Evolutionary conservation across 768 basidiomycete genomes (phyloP), one percentile per base, ranked within the genome.

Genomic region (Trametes gibbosa): DNA sequence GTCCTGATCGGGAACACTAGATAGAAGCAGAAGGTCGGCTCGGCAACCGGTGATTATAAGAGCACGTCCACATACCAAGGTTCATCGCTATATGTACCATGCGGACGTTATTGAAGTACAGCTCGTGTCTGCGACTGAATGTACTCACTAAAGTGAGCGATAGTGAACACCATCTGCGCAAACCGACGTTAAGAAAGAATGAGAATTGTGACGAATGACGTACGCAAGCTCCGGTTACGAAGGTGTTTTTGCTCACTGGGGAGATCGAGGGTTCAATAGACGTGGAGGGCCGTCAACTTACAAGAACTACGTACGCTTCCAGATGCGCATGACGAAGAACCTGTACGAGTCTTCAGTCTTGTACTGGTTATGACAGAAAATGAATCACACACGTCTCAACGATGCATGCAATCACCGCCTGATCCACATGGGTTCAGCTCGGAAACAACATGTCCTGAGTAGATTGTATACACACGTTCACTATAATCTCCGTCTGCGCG

Each of bases 261-360:
- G n/a, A 13, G 2, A 16, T 8, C 40, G 9, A 2, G 29, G 29
- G 29, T 19, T 12, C 19, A 21, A 7, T n/a, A 5, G 13, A 14
- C 7, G 37, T 23, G 42, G 16, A 17, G n/a, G 40, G n/a, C 21
- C n/a, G 23, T 21, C 42, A 46, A 5, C 25, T 24, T 23, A 21
- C 23, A 13, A 46, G 23, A 27, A 25, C 5, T 27, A 46, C 51
- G 7, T 29, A 52, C 51, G 51, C 40, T 52, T 52, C 51, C 51
- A 52, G 40, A 52, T 52, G 24, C 51, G 51, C 37, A 52, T 27
- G 3, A 52, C 51, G 40, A 52, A 52, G 51, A 52, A 52, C 5
- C 51, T 52, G 16, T 1, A 34, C 2, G 5, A 13, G 17, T 8
- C 5, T 23, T 13, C 34, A 21, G 13, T 24, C 14, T 2, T 10